Percentiles rank a stretch among this genome's conserved stretches.
These are phyloP conservation scores for Vigna trinervia DNA, from an alignment of 306 rosid species.

Conservation along the genomic window DNA sequence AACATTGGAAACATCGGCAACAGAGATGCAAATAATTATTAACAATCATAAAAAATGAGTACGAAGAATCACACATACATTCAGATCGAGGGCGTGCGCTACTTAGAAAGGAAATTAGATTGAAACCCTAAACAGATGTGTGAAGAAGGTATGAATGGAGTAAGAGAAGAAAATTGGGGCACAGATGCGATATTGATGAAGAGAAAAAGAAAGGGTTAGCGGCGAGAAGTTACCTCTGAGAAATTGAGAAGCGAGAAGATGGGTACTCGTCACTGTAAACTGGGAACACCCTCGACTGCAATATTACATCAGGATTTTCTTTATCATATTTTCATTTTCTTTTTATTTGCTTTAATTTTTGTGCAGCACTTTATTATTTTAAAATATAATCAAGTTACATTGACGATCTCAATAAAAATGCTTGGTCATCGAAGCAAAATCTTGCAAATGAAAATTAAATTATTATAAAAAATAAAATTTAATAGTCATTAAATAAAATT, in stretches of 20 bases:
- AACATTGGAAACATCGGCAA: neutral
- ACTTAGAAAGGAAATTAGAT: constrained; percentile 1
- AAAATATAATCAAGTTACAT: neutral
- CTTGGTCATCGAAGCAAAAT: too few relatives aligned
- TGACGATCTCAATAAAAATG: too few relatives aligned
- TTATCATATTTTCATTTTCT: neutral
- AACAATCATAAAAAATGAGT: neutral
- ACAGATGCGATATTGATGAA: neutral
- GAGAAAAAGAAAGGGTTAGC: neutral
- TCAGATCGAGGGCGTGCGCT: constrained; percentile 40
- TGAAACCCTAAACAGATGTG: constrained; percentile 49
- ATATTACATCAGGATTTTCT: too few relatives aligned
- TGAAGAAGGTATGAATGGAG: neutral
- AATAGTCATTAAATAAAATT: too few relatives aligned
- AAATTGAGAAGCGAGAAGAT: constrained; percentile 15
- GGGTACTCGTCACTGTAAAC: neutral
- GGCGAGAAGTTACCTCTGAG: constrained; percentile 29
- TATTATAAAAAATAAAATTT: too few relatives aligned
- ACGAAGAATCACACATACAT: neutral
- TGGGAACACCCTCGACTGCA: neutral
- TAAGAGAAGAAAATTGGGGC: neutral
- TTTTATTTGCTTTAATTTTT: neutral
- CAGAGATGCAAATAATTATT: neutral
- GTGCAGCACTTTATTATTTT: neutral
- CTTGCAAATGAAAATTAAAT: neutral